Evolutionary conservation across 73 alveolate genomes (phyloP), one percentile per base, ranked within the genome.

Genomic region (Paramecium bursaria): DNA sequence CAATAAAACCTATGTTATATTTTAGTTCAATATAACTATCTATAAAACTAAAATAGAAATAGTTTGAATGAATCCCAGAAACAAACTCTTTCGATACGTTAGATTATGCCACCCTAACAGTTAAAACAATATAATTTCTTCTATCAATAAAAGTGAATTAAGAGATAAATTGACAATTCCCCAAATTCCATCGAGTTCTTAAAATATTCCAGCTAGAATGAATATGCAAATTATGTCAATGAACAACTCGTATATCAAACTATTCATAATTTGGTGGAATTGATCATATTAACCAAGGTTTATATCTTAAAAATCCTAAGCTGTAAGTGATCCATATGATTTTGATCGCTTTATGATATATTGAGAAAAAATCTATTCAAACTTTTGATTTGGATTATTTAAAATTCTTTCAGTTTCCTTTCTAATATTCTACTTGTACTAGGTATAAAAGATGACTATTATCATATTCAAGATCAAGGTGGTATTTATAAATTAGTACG

Each of bases 401-500:
- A 57, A 57, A 26, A 57, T 26, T 57, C 39, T 17, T 14, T 29
- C 31, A 2, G 76, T 57, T 57, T 23, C 47, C 31, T 57, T 2
- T 7, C 31, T 3, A 33, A 57, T 57, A 9, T 29, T 30, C 26
- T 57, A 27, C 31, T 57, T 57, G 2, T 57, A 57, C 2, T 48
- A 23, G 7, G 76, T 29, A 57, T 57, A 57, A 57, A 57, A 57
- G 52, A 57, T 29, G 6, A 50, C 76, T 26, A 57, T 17, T n/a
- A 57, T 25, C 15, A 57, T 29, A 15, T 57, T 57, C 17, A 57
- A 29, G 25, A 57, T 57, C 14, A 57, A 57, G 2, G 14, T 26
- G 7, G 76, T 57, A 25, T 57, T 57, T 26, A 57, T 57, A 44
- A 57, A 57, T 57, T 57, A 57, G 17, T 29, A 57, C 31, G 31